These are phyloP conservation scores for Phytophthora idaei DNA, from an alignment of 352 stramenopile genomes.

Conservation along the genomic window DNA sequence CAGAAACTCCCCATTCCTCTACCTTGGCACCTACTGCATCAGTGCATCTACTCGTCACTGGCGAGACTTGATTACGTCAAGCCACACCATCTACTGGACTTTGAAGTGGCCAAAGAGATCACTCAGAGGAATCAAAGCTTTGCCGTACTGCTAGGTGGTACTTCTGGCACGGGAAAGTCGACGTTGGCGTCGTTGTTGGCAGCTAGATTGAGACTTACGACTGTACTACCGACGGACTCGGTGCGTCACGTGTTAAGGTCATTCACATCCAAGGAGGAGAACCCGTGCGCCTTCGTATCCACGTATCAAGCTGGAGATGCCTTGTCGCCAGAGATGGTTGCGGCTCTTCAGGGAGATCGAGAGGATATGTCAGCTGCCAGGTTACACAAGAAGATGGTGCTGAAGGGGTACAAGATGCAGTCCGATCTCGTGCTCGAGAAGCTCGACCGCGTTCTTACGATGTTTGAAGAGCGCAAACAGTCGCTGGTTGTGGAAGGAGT, in stretches of 20 bases:
- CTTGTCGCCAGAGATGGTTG: constrained; percentile 53
- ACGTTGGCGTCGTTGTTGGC: constrained; percentile 84
- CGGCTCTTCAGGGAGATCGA: constrained; percentile 45
- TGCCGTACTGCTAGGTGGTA: constrained; percentile 85
- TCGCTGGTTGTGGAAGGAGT: constrained; percentile 89
- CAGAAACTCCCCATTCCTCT: constrained; percentile 30
- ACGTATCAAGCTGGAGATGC: constrained; percentile 90
- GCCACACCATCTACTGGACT: constrained; percentile 83
- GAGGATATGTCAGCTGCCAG: constrained; percentile 70
- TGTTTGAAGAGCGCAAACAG: constrained; percentile 84
- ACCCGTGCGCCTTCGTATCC: constrained; percentile 84
- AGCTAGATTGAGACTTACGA: constrained; percentile 78
- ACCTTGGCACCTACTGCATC: constrained; percentile 78
- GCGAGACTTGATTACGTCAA: constrained; percentile 85
- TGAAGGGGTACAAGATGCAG: constrained; percentile 86
- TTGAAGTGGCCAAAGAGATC: constrained; percentile 87
- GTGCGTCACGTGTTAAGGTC: constrained; percentile 82
- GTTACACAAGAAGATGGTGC: constrained; percentile 82
- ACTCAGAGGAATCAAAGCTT: constrained; percentile 88
- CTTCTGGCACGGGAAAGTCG: constrained; percentile 86
- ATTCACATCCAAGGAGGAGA: constrained; percentile 83
- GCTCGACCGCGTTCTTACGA: constrained; percentile 80
- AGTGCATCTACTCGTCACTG: constrained; percentile 83
- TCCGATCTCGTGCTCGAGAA: constrained; percentile 85
- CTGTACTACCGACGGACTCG: constrained; percentile 85